Conservation (phyloP, 306 rosid species). For the Oemleria cerasiformis region DNA sequence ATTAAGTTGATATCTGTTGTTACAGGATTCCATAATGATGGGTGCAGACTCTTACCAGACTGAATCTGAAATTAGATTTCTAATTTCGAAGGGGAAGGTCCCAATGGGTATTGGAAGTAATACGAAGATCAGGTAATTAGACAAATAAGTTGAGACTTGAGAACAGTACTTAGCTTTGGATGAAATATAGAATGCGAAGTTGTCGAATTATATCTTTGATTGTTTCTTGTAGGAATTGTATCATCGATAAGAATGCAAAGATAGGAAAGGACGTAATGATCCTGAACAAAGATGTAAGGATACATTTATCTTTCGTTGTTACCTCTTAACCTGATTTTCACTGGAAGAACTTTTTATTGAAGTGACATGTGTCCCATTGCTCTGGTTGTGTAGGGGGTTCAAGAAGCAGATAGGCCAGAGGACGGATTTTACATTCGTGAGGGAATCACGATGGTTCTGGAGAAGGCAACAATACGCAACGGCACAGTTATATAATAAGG, state of each 20-base stretch:
- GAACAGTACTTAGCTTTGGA: not conserved
- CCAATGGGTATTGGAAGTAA: slow-evolving; percentile 84
- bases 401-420: slow-evolving; percentile 81
- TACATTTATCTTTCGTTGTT: slow-evolving; percentile 3
- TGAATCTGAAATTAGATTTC: slow-evolving; percentile 80
- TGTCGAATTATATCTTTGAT: slow-evolving; percentile 16
- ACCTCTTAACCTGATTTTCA: not conserved
- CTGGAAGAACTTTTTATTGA: not conserved
- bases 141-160: not conserved
- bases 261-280: slow-evolving; percentile 74
- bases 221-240: slow-evolving; percentile 62
- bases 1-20: slow-evolving; percentile 6
- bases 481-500: slow-evolving; percentile 56
- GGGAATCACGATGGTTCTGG: slow-evolving; percentile 66
- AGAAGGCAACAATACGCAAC: slow-evolving; percentile 73
- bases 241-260: slow-evolving; percentile 87
- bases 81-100: slow-evolving; percentile 70
- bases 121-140: slow-evolving; percentile 66
- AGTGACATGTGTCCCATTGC: not conserved
- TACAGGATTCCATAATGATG: slow-evolving; percentile 85
- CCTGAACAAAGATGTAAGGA: slow-evolving; percentile 71
- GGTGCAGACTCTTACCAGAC: slow-evolving; percentile 96
- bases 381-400: slow-evolving; percentile 49
- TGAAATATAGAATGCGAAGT: slow-evolving; percentile 13
- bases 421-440: slow-evolving; percentile 81